A percentile compares a stretch with the other conserved stretches of the same genome.
Conservation (phyloP, 225 moss, liverwort and hornwort species). For the Bryoerythrophyllum caledonicum region DNA sequence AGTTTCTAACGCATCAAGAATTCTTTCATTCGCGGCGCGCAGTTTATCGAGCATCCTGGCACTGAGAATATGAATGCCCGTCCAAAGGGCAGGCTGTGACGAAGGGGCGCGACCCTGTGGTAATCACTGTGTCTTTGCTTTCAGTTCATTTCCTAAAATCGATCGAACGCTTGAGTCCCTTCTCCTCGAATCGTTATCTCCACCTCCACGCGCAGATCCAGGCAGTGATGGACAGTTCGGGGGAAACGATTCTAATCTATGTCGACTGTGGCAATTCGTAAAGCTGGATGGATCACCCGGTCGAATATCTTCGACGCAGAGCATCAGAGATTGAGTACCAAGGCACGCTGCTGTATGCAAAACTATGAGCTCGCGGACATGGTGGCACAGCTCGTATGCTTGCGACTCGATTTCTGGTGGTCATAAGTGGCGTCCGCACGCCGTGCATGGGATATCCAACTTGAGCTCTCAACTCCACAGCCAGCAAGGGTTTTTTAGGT, state of each 20-base stretch:
- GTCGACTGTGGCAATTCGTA: neutral
- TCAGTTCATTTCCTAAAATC: neutral
- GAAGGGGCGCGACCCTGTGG: constrained; percentile 14
- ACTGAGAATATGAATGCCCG: neutral
- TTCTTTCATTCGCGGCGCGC: neutral
- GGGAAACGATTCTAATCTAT: neutral
- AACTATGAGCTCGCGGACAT: neutral
- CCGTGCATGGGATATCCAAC: neutral
- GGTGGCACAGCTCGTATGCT: neutral
- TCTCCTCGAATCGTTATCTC: neutral
- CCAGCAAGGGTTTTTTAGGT: neutral
- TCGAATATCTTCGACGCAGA: neutral
- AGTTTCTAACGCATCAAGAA: neutral
- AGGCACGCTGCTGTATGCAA: neutral
- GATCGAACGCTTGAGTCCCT: neutral
- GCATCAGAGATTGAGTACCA: neutral
- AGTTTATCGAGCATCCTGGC: neutral
- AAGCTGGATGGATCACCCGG: neutral
- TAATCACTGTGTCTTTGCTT: neutral
- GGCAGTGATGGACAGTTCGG: neutral
- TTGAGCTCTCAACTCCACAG: neutral
- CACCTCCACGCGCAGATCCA: neutral
- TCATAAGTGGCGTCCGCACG: neutral
- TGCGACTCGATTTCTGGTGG: neutral
- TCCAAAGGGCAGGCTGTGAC: constrained; percentile 9